phyloP scores from a whole-genome alignment of 2,329 filamentous ascomycete genomes.

The Thielaviopsis euricoi region DNA sequence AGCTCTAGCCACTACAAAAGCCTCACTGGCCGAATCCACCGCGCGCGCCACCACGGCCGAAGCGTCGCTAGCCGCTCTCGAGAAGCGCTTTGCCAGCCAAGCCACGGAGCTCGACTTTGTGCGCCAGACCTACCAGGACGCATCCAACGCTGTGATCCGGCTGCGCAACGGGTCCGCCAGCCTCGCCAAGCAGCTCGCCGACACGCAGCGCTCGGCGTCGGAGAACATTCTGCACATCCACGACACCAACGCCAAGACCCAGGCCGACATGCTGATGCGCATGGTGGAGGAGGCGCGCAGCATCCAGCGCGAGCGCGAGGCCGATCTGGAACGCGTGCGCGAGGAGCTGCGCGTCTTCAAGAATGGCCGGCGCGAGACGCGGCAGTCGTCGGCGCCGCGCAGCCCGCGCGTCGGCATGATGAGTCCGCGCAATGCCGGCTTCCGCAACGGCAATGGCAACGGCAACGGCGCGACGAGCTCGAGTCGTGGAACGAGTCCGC shows the following conservation, averaged over 20 bases:
- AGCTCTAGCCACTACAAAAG: neutral
- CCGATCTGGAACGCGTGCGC: slow-evolving; percentile 29
- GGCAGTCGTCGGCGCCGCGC: slow-evolving; percentile 38
- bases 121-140: slow-evolving; percentile 41
- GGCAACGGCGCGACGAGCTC: slow-evolving; percentile 19
- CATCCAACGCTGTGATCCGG: slow-evolving; percentile 30
- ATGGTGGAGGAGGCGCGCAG: slow-evolving; percentile 26
- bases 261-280: slow-evolving; percentile 20
- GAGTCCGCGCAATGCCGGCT: slow-evolving; percentile 27
- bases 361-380: slow-evolving; percentile 36
- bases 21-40: slow-evolving; percentile 20
- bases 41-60: slow-evolving; percentile 18
- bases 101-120: slow-evolving; percentile 39
- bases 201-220: slow-evolving; percentile 25
- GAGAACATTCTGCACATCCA: slow-evolving; percentile 32
- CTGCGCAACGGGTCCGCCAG: slow-evolving; percentile 29
- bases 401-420: slow-evolving; percentile 38
- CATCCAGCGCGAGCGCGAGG: slow-evolving; percentile 32
- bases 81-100: slow-evolving; percentile 21
- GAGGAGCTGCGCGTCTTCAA: slow-evolving; percentile 33
- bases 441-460: slow-evolving; percentile 5
- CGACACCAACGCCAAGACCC: slow-evolving; percentile 24
- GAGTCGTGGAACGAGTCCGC: slow-evolving; percentile 35
- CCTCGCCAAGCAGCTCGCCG: slow-evolving; percentile 25
- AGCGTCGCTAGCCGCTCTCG: slow-evolving; percentile 22